These are phyloP conservation scores for Aspergillus steynii DNA, from an alignment of 495 filamentous ascomycete species.

Conservation along the genomic window DNA sequence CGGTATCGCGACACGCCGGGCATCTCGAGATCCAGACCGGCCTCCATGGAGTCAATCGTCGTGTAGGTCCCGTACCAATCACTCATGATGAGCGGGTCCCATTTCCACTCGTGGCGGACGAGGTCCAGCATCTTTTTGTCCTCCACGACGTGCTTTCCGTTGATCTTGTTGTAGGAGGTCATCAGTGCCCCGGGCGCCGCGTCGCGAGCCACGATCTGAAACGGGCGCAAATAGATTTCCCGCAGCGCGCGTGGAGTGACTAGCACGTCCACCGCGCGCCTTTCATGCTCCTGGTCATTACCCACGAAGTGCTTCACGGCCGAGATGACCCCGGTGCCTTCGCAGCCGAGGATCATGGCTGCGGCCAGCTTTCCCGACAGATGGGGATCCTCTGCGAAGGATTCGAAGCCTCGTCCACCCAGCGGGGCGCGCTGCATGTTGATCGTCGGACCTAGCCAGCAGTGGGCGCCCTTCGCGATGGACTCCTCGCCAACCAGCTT, in stretches of 20 bases:
- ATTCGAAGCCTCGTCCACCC: conserved; percentile 72
- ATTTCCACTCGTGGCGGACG: conserved; percentile 68
- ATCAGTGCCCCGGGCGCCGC: conserved; percentile 64
- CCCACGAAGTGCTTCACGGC: conserved; percentile 72
- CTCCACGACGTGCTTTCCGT: conserved; percentile 66
- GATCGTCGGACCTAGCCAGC: conserved; percentile 68
- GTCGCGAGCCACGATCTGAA: conserved; percentile 66
- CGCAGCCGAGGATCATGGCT: conserved; percentile 60
- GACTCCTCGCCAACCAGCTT: conserved; percentile 60
- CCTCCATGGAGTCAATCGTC: conserved; percentile 57
- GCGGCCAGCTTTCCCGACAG: conserved; percentile 62
- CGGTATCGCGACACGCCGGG: conserved; percentile 60
- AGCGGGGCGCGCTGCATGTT: conserved; percentile 71
- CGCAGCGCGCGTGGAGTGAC: conserved; percentile 66
- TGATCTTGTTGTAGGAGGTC: conserved; percentile 74
- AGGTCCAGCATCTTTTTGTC: conserved; percentile 58
- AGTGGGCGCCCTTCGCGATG: conserved; percentile 62
- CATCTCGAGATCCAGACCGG: conserved; percentile 72
- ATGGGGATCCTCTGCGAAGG: conserved; percentile 68
- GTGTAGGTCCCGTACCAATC: conserved; percentile 58
- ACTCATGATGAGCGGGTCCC: conserved; percentile 44
- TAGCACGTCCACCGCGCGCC: conserved; percentile 60
- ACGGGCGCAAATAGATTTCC: conserved; percentile 72
- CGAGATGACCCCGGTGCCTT: conserved; percentile 57
- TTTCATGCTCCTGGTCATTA: conserved; percentile 70